These are phyloP conservation scores for Mycena citricolor DNA, from an alignment of 1,284 basidiomycete genomes.

Conservation along the genomic window DNA sequence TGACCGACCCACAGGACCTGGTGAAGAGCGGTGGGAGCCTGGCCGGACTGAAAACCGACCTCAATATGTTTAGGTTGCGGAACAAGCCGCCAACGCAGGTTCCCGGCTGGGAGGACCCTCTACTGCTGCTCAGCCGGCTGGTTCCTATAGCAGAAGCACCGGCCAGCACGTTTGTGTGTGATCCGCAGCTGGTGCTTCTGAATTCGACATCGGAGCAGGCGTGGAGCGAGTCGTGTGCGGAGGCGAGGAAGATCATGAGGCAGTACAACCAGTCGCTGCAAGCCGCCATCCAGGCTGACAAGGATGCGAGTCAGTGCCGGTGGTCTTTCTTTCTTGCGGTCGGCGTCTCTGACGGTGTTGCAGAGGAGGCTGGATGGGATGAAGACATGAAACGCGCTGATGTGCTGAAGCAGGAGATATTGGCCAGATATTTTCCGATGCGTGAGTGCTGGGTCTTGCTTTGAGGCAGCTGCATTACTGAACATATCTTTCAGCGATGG, in stretches of 20 bases:
- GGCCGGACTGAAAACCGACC: constrained; percentile 1
- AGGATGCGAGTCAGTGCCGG: constrained; percentile 15
- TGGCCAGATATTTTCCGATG: constrained; percentile 17
- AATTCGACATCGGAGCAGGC: background rate
- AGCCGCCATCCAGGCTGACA: constrained; percentile 16
- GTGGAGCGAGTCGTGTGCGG: constrained; percentile 2
- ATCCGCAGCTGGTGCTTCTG: constrained; percentile 16
- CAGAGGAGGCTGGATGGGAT: constrained; percentile 11
- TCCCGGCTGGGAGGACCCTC: constrained; percentile 13
- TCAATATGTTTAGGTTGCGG: constrained; percentile 4
- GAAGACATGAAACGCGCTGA: constrained; percentile 18
- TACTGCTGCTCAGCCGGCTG: constrained; percentile 2
- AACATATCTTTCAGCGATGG: background rate
- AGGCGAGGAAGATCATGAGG: constrained; percentile 11
- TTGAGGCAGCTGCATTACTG: background rate
- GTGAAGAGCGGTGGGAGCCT: constrained; percentile 16
- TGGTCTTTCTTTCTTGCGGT: background rate
- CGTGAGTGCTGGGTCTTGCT: constrained; percentile 1
- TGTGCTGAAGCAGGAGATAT: constrained; percentile 8
- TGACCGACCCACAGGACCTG: constrained; percentile 15
- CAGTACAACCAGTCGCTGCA: constrained; percentile 8
- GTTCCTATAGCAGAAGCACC: constrained; percentile 6
- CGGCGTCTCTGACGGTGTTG: background rate
- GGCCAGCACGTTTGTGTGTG: constrained; percentile 4
- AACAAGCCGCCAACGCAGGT: background rate